Conservation (phyloP, 2,329 filamentous ascomycete genomes). For the Botrytis fragariae region DNA sequence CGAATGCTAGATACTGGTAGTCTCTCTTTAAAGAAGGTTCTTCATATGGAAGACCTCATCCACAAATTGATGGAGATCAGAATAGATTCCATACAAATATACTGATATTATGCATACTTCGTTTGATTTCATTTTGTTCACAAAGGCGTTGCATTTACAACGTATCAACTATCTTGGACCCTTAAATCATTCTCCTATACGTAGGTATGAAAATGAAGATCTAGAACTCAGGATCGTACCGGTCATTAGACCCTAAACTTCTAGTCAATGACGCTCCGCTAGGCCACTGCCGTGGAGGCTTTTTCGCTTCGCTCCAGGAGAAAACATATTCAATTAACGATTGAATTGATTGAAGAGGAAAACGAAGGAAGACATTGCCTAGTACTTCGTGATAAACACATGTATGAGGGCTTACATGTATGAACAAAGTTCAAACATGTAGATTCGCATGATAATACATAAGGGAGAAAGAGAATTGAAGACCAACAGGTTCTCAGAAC, state of each 20-base stretch:
- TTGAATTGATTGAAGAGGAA: background rate
- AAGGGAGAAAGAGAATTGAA: background rate
- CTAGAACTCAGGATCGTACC: background rate
- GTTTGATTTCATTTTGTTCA: background rate
- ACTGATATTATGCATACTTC: background rate
- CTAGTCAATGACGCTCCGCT: background rate
- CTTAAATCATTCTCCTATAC: background rate
- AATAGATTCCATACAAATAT: background rate
- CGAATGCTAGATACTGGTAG: background rate
- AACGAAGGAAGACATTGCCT: too few species aligned
- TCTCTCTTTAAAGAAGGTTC: background rate
- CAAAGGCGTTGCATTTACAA: background rate
- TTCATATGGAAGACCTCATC: background rate
- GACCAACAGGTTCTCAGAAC: background rate
- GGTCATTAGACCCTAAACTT: background rate
- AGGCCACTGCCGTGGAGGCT: constrained; percentile 5
- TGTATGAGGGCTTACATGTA: background rate
- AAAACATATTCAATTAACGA: background rate
- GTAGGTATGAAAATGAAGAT: background rate
- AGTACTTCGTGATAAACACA: background rate
- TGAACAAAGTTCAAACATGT: background rate
- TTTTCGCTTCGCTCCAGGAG: background rate
- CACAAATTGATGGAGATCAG: background rate
- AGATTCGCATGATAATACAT: background rate
- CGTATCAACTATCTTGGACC: too few species aligned